Conservation (phyloP, 2,329 filamentous ascomycete species). For the Zelopaecilomyces penicillatus region DNA sequence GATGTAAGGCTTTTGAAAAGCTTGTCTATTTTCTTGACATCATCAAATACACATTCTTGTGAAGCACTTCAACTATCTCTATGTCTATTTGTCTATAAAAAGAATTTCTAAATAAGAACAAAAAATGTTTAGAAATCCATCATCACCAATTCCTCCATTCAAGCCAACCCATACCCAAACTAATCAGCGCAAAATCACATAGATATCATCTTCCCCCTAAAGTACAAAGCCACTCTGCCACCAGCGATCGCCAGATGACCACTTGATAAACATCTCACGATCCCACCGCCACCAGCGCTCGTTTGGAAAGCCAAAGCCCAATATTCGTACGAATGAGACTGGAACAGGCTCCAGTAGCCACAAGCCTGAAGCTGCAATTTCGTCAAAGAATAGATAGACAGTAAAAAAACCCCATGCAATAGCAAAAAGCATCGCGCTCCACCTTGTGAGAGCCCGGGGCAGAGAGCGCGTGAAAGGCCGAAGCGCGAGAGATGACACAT, state of each 20-base stretch:
- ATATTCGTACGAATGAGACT: slow-evolving; percentile 56
- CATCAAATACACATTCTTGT: too few species aligned
- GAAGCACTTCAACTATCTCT: too few species aligned
- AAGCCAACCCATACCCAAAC: too few species aligned
- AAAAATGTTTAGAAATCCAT: too few species aligned
- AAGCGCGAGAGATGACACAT: slow-evolving; percentile 26
- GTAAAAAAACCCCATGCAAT: slow-evolving; percentile 62
- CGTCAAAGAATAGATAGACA: slow-evolving; percentile 59
- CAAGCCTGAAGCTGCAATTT: slow-evolving; percentile 63
- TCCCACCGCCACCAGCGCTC: slow-evolving; percentile 64
- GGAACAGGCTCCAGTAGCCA: slow-evolving; percentile 83
- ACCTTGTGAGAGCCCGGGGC: slow-evolving; percentile 39
- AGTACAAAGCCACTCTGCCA: slow-evolving; percentile 36
- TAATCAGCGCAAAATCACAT: not conserved
- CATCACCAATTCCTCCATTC: too few species aligned
- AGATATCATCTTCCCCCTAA: slow-evolving; percentile 10
- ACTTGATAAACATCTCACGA: slow-evolving; percentile 40
- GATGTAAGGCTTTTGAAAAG: too few species aligned
- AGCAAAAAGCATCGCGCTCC: slow-evolving; percentile 54
- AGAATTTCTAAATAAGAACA: too few species aligned
- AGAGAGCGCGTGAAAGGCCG: slow-evolving; percentile 23
- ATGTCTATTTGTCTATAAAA: too few species aligned
- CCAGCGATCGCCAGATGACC: slow-evolving; percentile 56
- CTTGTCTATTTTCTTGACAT: too few species aligned
- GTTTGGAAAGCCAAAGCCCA: slow-evolving; percentile 54